Evolutionary conservation across 2,329 filamentous ascomycete genomes (phyloP).

Genomic region (Drechslera avenae): DNA sequence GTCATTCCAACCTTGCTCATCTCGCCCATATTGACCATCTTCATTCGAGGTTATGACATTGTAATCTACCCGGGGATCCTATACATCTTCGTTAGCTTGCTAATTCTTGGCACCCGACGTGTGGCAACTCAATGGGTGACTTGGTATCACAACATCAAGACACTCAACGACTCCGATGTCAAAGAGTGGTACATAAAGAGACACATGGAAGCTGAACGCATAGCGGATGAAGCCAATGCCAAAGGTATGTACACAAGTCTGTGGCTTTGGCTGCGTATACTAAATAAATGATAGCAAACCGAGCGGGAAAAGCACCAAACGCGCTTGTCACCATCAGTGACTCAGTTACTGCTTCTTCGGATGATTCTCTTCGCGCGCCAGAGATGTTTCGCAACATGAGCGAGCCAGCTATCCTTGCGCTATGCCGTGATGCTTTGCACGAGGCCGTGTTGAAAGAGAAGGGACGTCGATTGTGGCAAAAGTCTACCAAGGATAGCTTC

Average conservation of each 20-base stretch:
- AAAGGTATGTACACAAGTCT: slow-evolving; percentile 20
- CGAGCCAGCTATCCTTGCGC: slow-evolving; percentile 56
- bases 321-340: slow-evolving; percentile 35
- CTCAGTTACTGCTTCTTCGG: slow-evolving; percentile 38
- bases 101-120: slow-evolving; percentile 60
- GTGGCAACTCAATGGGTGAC: slow-evolving; percentile 64
- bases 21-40: slow-evolving; percentile 62
- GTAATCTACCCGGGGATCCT: slow-evolving; percentile 62
- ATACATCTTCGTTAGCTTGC: slow-evolving; percentile 58
- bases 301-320: slow-evolving; percentile 22
- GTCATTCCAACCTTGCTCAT: slow-evolving; percentile 63
- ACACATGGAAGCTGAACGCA: slow-evolving; percentile 22
- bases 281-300: slow-evolving; percentile 21
- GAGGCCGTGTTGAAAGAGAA: slow-evolving; percentile 54
- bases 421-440: slow-evolving; percentile 55
- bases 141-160: slow-evolving; percentile 60
- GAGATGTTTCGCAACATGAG: slow-evolving; percentile 54
- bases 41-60: slow-evolving; percentile 58
- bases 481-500: slow-evolving; percentile 52
- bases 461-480: slow-evolving; percentile 51
- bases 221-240: neutral
- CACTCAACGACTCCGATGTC: slow-evolving; percentile 57
- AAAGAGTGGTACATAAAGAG: slow-evolving; percentile 55
- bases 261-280: neutral
- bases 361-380: slow-evolving; percentile 28